These are phyloP conservation scores for Xylariomycetidae sp. DNA, from an alignment of 2,329 filamentous ascomycete species.

Conservation along the genomic window DNA sequence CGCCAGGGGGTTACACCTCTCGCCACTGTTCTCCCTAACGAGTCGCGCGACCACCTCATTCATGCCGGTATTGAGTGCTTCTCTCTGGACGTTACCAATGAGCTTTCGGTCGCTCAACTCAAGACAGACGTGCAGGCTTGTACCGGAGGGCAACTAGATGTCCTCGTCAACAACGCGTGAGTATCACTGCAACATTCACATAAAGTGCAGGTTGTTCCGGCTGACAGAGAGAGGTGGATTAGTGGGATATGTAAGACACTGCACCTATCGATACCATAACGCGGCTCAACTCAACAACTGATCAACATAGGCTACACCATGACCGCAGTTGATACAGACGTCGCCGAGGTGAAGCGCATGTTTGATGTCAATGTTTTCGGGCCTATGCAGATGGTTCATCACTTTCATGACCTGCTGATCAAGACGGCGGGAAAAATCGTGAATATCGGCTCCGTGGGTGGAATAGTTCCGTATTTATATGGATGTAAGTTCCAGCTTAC, in stretches of 20 bases:
- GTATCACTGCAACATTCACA: too few relatives aligned
- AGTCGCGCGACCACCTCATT: slow-evolving; percentile 9
- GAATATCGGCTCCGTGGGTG: slow-evolving; percentile 23
- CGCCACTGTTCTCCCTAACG: slow-evolving; percentile 12
- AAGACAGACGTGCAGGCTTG: background rate
- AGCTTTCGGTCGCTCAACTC: slow-evolving; percentile 5
- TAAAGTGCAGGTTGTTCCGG: too few relatives aligned
- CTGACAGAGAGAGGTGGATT: too few relatives aligned
- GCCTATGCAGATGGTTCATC: slow-evolving; percentile 20
- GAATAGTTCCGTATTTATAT: slow-evolving; percentile 19
- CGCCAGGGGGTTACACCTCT: slow-evolving; percentile 6
- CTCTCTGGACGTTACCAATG: slow-evolving; percentile 11
- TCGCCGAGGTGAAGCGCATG: slow-evolving; percentile 13
- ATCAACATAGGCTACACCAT: slow-evolving; percentile 21
- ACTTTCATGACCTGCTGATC: slow-evolving; percentile 21
- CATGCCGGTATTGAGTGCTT: slow-evolving; percentile 9
- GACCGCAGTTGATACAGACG: slow-evolving; percentile 21
- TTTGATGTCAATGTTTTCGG: slow-evolving; percentile 25
- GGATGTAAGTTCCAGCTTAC: slow-evolving; percentile 10
- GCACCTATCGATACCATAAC: too few relatives aligned
- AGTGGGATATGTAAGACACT: too few relatives aligned
- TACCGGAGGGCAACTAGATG: slow-evolving; percentile 6
- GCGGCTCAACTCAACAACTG: too few relatives aligned
- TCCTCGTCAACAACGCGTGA: slow-evolving; percentile 14
- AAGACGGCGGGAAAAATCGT: slow-evolving; percentile 14